phyloP scores from a whole-genome alignment of 1,284 basidiomycete genomes.

The Cystobasidium pallidum region DNA sequence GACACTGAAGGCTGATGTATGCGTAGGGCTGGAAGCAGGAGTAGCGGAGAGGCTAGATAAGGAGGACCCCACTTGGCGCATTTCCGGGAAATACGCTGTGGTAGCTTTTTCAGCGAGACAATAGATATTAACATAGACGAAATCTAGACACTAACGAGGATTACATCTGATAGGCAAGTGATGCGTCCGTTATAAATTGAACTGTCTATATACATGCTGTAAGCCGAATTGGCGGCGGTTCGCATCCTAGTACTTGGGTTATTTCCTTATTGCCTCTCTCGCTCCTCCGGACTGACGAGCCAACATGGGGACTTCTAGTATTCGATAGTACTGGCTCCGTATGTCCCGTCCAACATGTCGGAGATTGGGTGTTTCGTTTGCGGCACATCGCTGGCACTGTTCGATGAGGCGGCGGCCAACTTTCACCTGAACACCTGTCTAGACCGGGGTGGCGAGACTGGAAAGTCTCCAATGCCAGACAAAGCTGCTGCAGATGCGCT shows the following conservation, averaged over 20 bases:
- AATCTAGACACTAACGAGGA: neutral
- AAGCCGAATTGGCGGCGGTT: no score
- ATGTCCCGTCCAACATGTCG: neutral
- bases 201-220: no score
- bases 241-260: no score
- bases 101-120: slow-evolving; percentile 43
- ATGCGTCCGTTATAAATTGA: no score
- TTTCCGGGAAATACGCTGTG: slow-evolving; percentile 74
- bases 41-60: slow-evolving; percentile 69
- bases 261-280: no score
- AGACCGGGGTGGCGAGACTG: neutral
- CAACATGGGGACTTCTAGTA: neutral
- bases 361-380: slow-evolving; percentile 30
- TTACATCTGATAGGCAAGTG: no score
- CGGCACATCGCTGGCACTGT: slow-evolving; percentile 20
- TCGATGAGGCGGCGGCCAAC: slow-evolving; percentile 31
- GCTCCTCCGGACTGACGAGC: no score
- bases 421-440: slow-evolving; percentile 38
- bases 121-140: neutral
- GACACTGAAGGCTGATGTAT: slow-evolving; percentile 96
- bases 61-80: slow-evolving; percentile 74
- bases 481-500: no score
- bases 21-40: slow-evolving; percentile 72
- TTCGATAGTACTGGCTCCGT: neutral
- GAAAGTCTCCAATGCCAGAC: neutral